phyloP scores from a whole-genome alignment of 2,329 filamentous ascomycete genomes.

The Celoporthe dispersa region DNA sequence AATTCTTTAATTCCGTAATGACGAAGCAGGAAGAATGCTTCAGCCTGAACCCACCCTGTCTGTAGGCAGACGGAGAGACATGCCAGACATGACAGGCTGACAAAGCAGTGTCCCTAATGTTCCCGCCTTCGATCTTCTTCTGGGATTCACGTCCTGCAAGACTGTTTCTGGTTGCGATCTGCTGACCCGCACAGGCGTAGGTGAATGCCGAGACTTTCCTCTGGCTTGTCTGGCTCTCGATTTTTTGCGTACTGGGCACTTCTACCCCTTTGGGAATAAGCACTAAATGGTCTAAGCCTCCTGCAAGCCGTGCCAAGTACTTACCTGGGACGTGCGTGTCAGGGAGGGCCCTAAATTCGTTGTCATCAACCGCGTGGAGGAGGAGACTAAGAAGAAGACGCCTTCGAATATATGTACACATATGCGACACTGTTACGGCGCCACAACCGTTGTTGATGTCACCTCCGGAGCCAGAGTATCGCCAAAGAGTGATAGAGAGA shows the following conservation, averaged over 20 bases:
- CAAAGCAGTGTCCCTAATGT: neutral
- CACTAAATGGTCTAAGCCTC: conserved; percentile 4
- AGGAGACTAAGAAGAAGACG: neutral
- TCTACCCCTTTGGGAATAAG: neutral
- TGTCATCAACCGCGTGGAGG: neutral
- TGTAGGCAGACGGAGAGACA: neutral
- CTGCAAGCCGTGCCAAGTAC: neutral
- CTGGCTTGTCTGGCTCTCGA: neutral
- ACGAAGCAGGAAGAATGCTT: neutral
- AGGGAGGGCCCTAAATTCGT: neutral
- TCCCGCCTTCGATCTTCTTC: neutral
- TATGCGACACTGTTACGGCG: neutral
- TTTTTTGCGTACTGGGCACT: neutral
- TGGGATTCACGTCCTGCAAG: neutral
- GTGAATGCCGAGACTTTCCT: neutral
- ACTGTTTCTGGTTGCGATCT: neutral
- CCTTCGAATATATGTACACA: neutral
- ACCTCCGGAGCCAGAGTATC: neutral
- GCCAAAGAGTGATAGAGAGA: neutral
- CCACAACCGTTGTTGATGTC: neutral
- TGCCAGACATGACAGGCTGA: neutral
- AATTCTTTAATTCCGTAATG: neutral
- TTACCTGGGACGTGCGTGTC: neutral
- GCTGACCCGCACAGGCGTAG: neutral
- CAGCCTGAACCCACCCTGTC: neutral